phyloP scores from a whole-genome alignment of 371 early-diverging fungal genomes.

The Mucor indicus region DNA sequence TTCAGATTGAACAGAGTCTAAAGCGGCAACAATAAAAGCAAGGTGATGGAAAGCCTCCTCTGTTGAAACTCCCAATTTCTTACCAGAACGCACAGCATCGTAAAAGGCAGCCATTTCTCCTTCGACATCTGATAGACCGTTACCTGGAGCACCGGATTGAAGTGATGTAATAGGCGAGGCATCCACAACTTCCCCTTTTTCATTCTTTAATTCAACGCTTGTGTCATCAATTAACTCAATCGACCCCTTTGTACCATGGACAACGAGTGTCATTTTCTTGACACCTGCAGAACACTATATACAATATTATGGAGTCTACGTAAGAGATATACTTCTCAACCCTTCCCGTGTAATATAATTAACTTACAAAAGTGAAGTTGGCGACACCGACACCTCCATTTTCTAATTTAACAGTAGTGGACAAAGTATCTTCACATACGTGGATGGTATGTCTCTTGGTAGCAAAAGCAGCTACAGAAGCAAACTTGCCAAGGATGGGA shows the following conservation, averaged over 20 bases:
- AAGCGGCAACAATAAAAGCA: constrained; percentile 40
- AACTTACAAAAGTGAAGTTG: constrained; percentile 52
- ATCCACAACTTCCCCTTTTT: constrained; percentile 18
- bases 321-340: not conserved
- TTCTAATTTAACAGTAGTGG: constrained; percentile 29
- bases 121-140: constrained; percentile 42
- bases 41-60: constrained; percentile 48
- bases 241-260: constrained; percentile 46
- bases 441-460: constrained; percentile 35
- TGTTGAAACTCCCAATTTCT: constrained; percentile 23
- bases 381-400: constrained; percentile 40
- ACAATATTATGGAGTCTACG: not conserved
- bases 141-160: constrained; percentile 17
- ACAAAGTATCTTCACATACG: constrained; percentile 39
- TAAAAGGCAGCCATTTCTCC: constrained; percentile 41
- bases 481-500: constrained; percentile 39
- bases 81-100: constrained; percentile 25
- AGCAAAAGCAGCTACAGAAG: constrained; percentile 40
- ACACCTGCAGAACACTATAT: constrained; percentile 38
- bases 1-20: constrained; percentile 38
- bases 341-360: not conserved
- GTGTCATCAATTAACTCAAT: constrained; percentile 30
- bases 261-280: constrained; percentile 27
- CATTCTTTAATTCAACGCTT: constrained; percentile 27
- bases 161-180: constrained; percentile 5